These are phyloP conservation scores for Tagetes patula DNA, from an alignment of 129 eudicot genomes.

Conservation along the genomic window DNA sequence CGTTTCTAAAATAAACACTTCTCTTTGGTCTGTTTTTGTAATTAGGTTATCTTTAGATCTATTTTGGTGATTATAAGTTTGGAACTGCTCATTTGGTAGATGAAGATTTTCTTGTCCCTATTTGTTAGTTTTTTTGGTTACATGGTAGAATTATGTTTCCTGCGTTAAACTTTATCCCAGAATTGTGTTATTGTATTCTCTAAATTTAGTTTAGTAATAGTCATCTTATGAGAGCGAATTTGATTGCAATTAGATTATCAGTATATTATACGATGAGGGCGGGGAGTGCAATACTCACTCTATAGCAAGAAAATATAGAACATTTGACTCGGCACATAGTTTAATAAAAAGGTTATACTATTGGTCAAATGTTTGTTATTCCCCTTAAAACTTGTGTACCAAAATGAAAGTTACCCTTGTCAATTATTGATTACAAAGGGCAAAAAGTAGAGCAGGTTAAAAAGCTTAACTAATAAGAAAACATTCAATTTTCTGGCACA, in stretches of 20 bases:
- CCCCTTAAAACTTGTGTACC: conserved; percentile 4
- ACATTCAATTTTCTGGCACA: conserved; percentile 11
- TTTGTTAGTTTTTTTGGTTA: too few relatives aligned
- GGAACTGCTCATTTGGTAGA: too few relatives aligned
- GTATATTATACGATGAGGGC: too few relatives aligned
- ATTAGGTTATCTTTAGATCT: too few relatives aligned
- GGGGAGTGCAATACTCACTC: too few relatives aligned
- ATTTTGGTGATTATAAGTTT: too few relatives aligned
- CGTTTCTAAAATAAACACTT: too few relatives aligned
- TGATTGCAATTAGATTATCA: neutral
- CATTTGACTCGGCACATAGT: conserved; percentile 15
- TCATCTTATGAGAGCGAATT: neutral
- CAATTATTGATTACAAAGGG: neutral
- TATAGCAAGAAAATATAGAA: too few relatives aligned
- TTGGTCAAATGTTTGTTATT: neutral
- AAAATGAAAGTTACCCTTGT: conserved; percentile 3
- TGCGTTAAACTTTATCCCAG: neutral
- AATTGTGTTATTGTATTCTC: neutral
- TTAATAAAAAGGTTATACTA: neutral
- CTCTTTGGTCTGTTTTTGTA: too few relatives aligned
- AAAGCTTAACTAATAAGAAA: neutral
- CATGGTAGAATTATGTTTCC: too few relatives aligned
- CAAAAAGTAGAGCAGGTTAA: neutral
- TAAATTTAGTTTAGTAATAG: neutral
- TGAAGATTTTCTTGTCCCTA: too few relatives aligned